Base-by-base conservation (phyloP, 495 filamentous ascomycete genomes). In the Neurospora sp. region DNA sequence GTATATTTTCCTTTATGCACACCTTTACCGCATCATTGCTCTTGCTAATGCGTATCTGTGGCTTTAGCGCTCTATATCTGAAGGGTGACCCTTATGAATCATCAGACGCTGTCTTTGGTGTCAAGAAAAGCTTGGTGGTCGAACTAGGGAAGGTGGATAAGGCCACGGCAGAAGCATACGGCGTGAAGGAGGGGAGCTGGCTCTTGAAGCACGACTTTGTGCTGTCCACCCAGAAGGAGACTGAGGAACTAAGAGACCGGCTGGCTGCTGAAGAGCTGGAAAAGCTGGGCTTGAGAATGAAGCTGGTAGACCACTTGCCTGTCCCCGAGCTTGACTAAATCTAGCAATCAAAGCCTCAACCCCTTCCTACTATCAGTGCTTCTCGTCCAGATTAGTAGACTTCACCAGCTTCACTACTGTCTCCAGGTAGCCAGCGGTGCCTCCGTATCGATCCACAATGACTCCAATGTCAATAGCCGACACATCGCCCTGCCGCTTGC, bases 81-180 rank as follows among this genome's bases (percentile, higher is more conserved):
- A 88, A 92, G 4, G 90, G 90, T 39, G 94, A 97, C 76, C 93
- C 92, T 2, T 97, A 97, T 78, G 94, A 96, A 82, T 93, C 90
- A 3, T 93, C 92, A 1, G 94, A 98, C 78, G 92, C 94, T 0
- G 94, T 97, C 45, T 97, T 97, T 75, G 94, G 95, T 28, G 94
- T 97, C 70, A 97, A 98, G 81, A 85, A 93, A 78, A 92, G 91
- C 9, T 84, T 97, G 10, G 84, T 95, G 24, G 86, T 97, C 17
- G 92, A 94, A 71, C 83, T 94, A 10, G 87, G 84, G 9, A 88
- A 86, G 39, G 91, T 90, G 8, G 88, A 89, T 43, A 83, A 87
- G 4, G 88, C 87, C 70, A 83, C 81, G 24, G 83, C 89, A 39
- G 87, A 89, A 11, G 81, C 86, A 73, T 97, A 82, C 13, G 89